Base-by-base conservation (phyloP, 495 filamentous ascomycete genomes). In the Penicillium paxilli region DNA sequence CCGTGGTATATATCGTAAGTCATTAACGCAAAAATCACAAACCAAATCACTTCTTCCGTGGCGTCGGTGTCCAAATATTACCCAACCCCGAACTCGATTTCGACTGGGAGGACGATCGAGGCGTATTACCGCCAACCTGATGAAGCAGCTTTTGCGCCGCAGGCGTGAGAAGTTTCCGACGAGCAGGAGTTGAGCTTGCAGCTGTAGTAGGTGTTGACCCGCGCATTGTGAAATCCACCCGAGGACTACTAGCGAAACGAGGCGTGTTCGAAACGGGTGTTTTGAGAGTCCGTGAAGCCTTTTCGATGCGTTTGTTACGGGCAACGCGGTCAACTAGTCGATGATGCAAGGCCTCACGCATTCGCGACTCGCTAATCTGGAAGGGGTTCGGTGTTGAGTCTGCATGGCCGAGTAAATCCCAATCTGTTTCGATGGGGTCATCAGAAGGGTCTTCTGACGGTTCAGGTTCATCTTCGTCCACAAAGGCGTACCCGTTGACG, bases 401-500 rank as follows among this genome's bases (percentile, higher is more conserved):
- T 19, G 77, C 81, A 8, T 70, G 74, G 5, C 83, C 85, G 4
- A 90, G 80, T 10, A 77, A 57, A 24, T 52, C 64, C 57, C 69
- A 65, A 45, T 73, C 66, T 10, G 54, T 58, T 37, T 55, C 19
- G 48, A 60, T 16, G 37, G 40, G 20, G 44, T 61, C 50, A 9
- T 21, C 40, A 3, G 21, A 22, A 11, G 40, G 23, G n/a, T 38
- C 35, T n/a, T n/a, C 35, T 4, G 5, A 0, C 4, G 64, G 53
- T 7, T 75, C 72, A 0, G 83, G 81, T 38, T 90, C 87, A 60
- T 95, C 88, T 28, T 83, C 80, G 58, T 96, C 92, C 37, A 98
- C 94, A 68, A 97, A 98, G 3, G 89, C 84, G 62, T 96, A 98
- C 19, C 94, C 94, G 50, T 91, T 90, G 0, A 98, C 90, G 2